Evolutionary conservation across 148 eudicot genomes (phyloP).

Genomic region (Selenicereus undatus): DNA sequence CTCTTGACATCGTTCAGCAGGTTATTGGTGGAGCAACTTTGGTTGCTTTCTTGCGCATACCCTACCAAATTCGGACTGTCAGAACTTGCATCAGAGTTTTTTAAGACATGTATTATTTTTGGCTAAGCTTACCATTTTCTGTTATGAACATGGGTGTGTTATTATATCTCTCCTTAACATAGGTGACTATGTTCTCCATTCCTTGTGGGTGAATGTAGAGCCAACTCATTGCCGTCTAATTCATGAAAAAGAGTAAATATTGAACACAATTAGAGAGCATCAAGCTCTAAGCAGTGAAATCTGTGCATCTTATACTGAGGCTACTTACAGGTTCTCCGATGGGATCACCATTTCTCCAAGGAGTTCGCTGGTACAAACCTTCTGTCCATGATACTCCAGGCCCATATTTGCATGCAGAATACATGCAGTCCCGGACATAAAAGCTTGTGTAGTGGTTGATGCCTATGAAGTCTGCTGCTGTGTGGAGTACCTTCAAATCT

Average conservation of each 20-base stretch:
- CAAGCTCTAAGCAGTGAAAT: background rate
- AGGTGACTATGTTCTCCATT: conserved; percentile 53
- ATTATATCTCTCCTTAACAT: conserved; percentile 61
- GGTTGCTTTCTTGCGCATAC: conserved; percentile 38
- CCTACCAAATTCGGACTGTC: conserved; percentile 30
- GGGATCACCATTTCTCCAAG: conserved; percentile 38
- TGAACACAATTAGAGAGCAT: background rate
- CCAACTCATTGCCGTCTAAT: conserved; percentile 66
- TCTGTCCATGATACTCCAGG: conserved; percentile 53
- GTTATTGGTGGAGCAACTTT: conserved; percentile 23
- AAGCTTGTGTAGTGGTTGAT: conserved; percentile 69
- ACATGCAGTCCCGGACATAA: conserved; percentile 63
- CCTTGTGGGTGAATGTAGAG: conserved; percentile 59
- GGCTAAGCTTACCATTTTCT: conserved; percentile 47
- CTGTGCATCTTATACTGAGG: background rate
- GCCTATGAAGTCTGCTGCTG: conserved; percentile 66
- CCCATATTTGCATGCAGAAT: conserved; percentile 43
- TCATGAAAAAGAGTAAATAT: background rate
- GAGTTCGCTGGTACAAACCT: conserved; percentile 42
- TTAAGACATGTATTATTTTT: background rate
- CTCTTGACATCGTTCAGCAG: conserved; percentile 48
- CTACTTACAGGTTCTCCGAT: conserved; percentile 67
- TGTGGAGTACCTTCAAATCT: conserved; percentile 31
- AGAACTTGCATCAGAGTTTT: background rate
- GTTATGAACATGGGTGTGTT: conserved; percentile 69